Evolutionary conservation across 1,139 yeast genomes (phyloP).

Genomic region (Schizosaccharomyces versatilis): DNA sequence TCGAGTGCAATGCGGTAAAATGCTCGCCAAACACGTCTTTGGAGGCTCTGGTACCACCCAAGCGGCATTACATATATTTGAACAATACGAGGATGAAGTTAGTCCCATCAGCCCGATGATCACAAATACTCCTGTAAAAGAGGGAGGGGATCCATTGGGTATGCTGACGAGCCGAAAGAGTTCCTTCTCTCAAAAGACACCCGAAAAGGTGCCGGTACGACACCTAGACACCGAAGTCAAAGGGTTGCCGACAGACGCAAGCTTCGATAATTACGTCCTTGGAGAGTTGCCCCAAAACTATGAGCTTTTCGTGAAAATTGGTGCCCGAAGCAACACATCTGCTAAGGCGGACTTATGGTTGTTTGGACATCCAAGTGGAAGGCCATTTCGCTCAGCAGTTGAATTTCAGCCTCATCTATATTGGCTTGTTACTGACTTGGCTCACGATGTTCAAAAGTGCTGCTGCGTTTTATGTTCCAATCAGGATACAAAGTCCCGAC

Average conservation of each 20-base stretch:
- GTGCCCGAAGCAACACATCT: not conserved
- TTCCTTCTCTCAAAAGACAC: no score
- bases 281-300: not conserved
- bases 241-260: not conserved
- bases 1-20: not conserved
- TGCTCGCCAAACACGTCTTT: not conserved
- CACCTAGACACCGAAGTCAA: no score
- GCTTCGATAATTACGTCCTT: not conserved
- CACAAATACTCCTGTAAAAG: no score
- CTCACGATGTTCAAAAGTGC: not conserved
- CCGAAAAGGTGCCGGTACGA: no score
- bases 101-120: no score
- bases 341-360: conserved; percentile 8
- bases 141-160: no score
- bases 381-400: conserved; percentile 8
- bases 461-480: conserved; percentile 1
- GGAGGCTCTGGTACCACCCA: conserved; percentile 1
- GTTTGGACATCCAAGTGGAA: conserved; percentile 13
- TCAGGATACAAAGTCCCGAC: not conserved
- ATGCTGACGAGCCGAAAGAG: no score
- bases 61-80: not conserved
- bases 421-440: conserved; percentile 7
- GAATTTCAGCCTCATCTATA: conserved; percentile 12
- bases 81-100: no score
- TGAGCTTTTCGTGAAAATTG: not conserved